phyloP scores from a whole-genome alignment of 768 basidiomycete species.

The Pisolithus microcarpus region DNA sequence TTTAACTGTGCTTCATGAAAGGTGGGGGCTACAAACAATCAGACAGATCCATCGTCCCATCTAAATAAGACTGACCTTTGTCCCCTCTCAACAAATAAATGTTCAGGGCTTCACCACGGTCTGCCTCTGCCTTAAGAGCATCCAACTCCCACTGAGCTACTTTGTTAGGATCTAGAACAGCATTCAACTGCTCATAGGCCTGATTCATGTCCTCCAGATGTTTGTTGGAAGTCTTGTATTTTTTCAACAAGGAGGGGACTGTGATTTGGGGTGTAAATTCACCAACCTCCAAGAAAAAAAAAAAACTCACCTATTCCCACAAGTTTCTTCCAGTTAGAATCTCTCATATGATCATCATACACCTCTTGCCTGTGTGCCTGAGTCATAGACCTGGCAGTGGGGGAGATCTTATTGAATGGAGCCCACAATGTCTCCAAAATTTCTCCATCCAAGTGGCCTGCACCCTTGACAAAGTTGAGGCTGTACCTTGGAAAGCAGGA shows the following conservation, averaged over 20 bases:
- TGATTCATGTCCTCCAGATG: background rate
- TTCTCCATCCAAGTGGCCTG: slow-evolving; percentile 24
- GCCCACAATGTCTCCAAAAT: slow-evolving; percentile 31
- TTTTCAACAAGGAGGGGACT: background rate
- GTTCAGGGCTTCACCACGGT: no score
- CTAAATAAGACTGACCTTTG: no score
- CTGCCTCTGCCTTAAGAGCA: background rate
- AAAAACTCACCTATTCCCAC: slow-evolving; percentile 14
- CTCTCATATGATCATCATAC: slow-evolving; percentile 26
- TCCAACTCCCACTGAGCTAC: background rate
- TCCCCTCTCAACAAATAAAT: no score
- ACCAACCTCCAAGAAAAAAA: background rate
- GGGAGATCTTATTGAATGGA: slow-evolving; percentile 19
- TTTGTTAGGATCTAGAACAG: background rate
- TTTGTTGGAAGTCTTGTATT: background rate
- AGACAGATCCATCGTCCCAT: no score
- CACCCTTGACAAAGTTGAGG: slow-evolving; percentile 22
- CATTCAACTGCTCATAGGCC: background rate
- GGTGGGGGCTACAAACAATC: background rate
- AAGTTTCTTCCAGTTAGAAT: slow-evolving; percentile 30
- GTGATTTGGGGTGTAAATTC: background rate
- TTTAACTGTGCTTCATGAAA: no score
- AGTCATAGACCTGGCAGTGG: slow-evolving; percentile 16
- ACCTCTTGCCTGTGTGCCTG: background rate
- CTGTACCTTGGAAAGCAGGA: slow-evolving; percentile 20